phyloP scores from a whole-genome alignment of 768 basidiomycete species.

The Exidia glandulosa region DNA sequence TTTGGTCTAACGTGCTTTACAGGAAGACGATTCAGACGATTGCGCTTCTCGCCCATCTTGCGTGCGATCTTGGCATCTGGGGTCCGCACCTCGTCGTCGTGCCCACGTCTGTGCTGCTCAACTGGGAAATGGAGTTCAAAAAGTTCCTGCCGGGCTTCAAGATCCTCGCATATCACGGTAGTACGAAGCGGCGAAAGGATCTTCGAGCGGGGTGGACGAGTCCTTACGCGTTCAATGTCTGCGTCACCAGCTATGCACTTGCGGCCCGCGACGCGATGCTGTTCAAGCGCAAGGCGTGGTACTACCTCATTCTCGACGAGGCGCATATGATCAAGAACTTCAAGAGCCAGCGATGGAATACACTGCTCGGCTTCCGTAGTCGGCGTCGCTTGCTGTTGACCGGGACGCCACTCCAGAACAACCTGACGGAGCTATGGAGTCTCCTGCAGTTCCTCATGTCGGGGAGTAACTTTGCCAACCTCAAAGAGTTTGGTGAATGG shows the following conservation, averaged over 20 bases:
- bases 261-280: constrained; percentile 86
- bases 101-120: constrained; percentile 86
- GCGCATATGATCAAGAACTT: constrained; percentile 99
- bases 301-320: constrained; percentile 93
- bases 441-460: constrained; percentile 91
- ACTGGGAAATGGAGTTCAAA: constrained; percentile 97
- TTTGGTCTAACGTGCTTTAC: not conserved
- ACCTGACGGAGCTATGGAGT: constrained; percentile 91
- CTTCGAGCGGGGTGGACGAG: constrained; percentile 86
- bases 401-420: constrained; percentile 94
- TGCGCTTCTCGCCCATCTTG: constrained; percentile 82
- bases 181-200: constrained; percentile 79
- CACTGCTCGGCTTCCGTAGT: constrained; percentile 76
- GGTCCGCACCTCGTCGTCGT: constrained; percentile 82
- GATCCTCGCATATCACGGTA: constrained; percentile 83
- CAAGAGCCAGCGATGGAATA: constrained; percentile 88
- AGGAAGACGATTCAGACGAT: constrained; percentile 98
- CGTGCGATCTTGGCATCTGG: constrained; percentile 84
- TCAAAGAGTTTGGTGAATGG: constrained; percentile 93
- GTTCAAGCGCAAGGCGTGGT: constrained; percentile 88
- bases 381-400: constrained; percentile 83
- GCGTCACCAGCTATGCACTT: constrained; percentile 87
- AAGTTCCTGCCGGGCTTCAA: constrained; percentile 88
- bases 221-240: constrained; percentile 83
- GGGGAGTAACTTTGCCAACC: constrained; percentile 76